phyloP scores from a whole-genome alignment of 2,329 filamentous ascomycete genomes.

The Diaporthe caulivora region DNA sequence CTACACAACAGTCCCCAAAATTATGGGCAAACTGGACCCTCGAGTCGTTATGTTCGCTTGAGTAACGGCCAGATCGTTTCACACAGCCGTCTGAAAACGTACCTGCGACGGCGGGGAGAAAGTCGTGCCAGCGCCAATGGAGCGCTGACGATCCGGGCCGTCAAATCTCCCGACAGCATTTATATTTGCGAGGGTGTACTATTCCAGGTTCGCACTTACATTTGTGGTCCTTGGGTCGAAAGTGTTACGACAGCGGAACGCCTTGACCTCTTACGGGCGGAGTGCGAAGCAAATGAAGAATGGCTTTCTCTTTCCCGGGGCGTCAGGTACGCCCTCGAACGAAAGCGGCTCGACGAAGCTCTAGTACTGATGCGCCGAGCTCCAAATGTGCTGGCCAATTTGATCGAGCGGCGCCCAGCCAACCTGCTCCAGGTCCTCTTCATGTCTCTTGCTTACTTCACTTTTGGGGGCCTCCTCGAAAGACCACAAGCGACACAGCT shows the following conservation, averaged over 20 bases:
- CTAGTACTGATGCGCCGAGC: conserved; percentile 9
- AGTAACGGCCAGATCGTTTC: conserved; percentile 31
- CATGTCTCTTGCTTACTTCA: conserved; percentile 8
- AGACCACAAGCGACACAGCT: background rate
- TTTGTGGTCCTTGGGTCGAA: background rate
- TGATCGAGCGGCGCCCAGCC: background rate
- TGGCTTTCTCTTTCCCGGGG: background rate
- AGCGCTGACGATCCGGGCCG: background rate
- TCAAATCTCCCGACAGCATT: background rate
- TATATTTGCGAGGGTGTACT: background rate
- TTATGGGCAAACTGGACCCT: background rate
- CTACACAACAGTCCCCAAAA: background rate
- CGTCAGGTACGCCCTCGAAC: conserved; percentile 1
- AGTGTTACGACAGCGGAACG: background rate
- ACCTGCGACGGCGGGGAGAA: conserved; percentile 9
- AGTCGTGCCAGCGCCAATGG: background rate
- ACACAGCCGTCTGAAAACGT: conserved; percentile 11
- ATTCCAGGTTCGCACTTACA: background rate
- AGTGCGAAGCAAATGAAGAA: background rate
- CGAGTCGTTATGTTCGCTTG: background rate
- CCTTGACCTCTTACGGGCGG: background rate
- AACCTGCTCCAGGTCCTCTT: background rate
- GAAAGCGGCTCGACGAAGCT: background rate
- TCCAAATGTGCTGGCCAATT: background rate
- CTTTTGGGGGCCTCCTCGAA: background rate